These are phyloP conservation scores for Pseudozyma tsukubaensis DNA, from an alignment of 1,284 basidiomycete species.

Conservation along the genomic window DNA sequence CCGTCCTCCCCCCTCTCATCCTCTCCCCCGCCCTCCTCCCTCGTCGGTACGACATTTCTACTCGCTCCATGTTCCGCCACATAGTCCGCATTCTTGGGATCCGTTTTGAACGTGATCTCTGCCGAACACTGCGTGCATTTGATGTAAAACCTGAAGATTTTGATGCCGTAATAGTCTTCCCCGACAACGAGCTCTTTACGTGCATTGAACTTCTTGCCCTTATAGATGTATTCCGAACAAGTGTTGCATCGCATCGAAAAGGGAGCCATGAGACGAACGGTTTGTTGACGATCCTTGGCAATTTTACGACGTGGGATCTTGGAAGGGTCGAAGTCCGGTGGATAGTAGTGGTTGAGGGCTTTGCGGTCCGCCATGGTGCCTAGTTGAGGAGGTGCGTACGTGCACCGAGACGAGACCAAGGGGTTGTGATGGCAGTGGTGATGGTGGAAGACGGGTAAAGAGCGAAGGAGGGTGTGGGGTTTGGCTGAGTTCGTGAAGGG, in stretches of 20 bases:
- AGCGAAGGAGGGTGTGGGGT: background rate
- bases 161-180: slow-evolving; percentile 98
- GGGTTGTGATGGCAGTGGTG: slow-evolving; percentile 8
- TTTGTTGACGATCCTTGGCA: slow-evolving; percentile 91
- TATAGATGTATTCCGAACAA: slow-evolving; percentile 92
- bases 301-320: slow-evolving; percentile 90
- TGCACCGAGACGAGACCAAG: slow-evolving; percentile 1
- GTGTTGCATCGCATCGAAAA: slow-evolving; percentile 89
- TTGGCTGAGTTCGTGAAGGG: background rate
- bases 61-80: slow-evolving; percentile 64
- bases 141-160: slow-evolving; percentile 75
- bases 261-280: slow-evolving; percentile 97
- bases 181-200: slow-evolving; percentile 96
- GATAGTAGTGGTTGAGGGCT: slow-evolving; percentile 71
- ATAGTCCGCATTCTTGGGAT: slow-evolving; percentile 80
- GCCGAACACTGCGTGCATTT: slow-evolving; percentile 74
- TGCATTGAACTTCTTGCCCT: slow-evolving; percentile 99
- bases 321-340: slow-evolving; percentile 92
- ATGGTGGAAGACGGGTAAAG: slow-evolving; percentile 6
- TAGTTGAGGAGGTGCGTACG: background rate
- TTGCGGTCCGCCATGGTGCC: slow-evolving; percentile 70
- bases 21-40: slow-evolving; percentile 21
- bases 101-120: slow-evolving; percentile 99
- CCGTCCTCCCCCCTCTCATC: slow-evolving; percentile 47
- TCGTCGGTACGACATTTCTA: slow-evolving; percentile 65